phyloP scores from a whole-genome alignment of 1,284 basidiomycete species.

The Malassezia nana region DNA sequence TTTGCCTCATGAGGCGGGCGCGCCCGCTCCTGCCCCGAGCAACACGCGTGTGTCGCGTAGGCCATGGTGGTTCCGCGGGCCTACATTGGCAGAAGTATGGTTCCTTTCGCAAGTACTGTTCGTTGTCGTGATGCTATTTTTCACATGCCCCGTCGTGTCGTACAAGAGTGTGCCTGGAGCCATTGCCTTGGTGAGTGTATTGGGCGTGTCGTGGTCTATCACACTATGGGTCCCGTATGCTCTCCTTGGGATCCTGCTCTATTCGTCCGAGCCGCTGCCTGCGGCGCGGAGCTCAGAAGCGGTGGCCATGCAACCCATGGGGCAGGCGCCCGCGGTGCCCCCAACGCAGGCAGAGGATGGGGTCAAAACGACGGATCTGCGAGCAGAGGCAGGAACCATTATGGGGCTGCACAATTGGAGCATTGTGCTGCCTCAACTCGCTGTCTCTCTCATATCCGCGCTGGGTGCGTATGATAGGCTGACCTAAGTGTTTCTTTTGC shows the following conservation, averaged over 20 bases:
- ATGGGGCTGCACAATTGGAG: constrained; percentile 18
- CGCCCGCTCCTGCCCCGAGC: background rate
- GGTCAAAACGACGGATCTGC: background rate
- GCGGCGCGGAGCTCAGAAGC: background rate
- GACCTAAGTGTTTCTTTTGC: constrained; percentile 12
- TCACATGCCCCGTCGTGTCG: constrained; percentile 26
- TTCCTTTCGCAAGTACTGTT: constrained; percentile 31
- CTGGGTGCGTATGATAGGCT: constrained; percentile 4
- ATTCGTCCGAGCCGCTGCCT: background rate
- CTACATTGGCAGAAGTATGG: constrained; percentile 32
- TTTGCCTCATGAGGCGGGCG: background rate
- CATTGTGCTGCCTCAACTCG: constrained; percentile 15
- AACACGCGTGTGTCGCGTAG: background rate
- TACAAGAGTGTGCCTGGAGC: constrained; percentile 48
- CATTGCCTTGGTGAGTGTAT: constrained; percentile 51
- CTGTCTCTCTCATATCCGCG: constrained; percentile 8
- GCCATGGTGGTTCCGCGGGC: constrained; percentile 11
- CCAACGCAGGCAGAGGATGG: background rate
- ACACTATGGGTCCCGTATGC: constrained; percentile 52
- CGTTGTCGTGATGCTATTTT: constrained; percentile 23
- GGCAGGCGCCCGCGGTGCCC: background rate
- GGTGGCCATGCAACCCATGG: background rate
- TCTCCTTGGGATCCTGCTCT: constrained; percentile 41
- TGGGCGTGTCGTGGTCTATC: constrained; percentile 53
- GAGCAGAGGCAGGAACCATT: constrained; percentile 7